Evolutionary conservation across 371 early-diverging fungal species (phyloP).

Genomic region (Mucor irregularis): DNA sequence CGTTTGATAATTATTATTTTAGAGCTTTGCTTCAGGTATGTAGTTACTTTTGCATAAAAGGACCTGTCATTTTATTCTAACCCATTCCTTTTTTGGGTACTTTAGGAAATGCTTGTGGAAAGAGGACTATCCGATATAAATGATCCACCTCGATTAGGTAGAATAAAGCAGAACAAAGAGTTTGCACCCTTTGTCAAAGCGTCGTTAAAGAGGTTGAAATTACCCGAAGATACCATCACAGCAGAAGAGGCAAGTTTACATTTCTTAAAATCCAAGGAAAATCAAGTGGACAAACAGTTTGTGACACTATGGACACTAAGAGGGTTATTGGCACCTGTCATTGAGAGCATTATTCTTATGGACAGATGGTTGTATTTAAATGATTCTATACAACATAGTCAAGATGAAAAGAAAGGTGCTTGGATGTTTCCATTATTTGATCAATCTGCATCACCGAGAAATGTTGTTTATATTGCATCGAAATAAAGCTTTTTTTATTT

Average conservation of each 20-base stretch:
- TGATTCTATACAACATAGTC: slow-evolving; percentile 33
- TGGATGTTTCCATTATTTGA: slow-evolving; percentile 53
- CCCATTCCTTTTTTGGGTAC: no score
- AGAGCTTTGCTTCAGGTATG: slow-evolving; percentile 69
- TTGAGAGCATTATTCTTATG: slow-evolving; percentile 76
- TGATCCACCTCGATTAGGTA: slow-evolving; percentile 61
- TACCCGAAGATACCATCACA: slow-evolving; percentile 46
- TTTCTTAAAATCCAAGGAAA: slow-evolving; percentile 27
- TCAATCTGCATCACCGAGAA: slow-evolving; percentile 39
- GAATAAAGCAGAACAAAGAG: slow-evolving; percentile 57
- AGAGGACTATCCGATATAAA: slow-evolving; percentile 50
- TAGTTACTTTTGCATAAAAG: no score
- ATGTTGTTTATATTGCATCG: slow-evolving; percentile 41
- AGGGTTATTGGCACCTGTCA: slow-evolving; percentile 69
- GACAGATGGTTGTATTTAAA: slow-evolving; percentile 74
- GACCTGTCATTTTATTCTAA: no score
- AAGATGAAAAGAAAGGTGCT: slow-evolving; percentile 16
- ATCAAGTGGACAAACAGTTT: slow-evolving; percentile 58
- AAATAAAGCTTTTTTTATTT: slow-evolving; percentile 34
- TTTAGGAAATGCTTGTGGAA: slow-evolving; percentile 52
- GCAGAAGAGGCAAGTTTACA: slow-evolving; percentile 45
- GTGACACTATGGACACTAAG: slow-evolving; percentile 81
- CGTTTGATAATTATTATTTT: slow-evolving; percentile 73
- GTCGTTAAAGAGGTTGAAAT: slow-evolving; percentile 42
- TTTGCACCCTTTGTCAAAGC: slow-evolving; percentile 42